Evolutionary conservation across 345 rosid genomes (phyloP).

Genomic region (Laguncularia racemosa): DNA sequence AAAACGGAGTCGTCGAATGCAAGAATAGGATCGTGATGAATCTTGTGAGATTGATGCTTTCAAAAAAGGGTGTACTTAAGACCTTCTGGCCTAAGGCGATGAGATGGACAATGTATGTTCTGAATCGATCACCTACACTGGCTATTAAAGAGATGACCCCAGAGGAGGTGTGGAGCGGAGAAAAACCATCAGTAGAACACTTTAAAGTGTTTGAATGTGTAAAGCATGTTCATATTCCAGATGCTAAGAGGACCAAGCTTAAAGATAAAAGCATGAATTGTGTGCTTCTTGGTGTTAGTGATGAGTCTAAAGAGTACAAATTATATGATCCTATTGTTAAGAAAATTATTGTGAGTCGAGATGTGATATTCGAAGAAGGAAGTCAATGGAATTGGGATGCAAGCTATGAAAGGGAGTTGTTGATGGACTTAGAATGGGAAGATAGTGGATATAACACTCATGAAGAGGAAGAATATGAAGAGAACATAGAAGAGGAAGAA

Average conservation of each 20-base stretch:
- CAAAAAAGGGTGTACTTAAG: no score
- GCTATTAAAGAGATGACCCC: not conserved
- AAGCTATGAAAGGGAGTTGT: slow-evolving; percentile 1
- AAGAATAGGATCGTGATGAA: no score
- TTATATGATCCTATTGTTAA: not conserved
- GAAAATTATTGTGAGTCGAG: not conserved
- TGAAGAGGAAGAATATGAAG: not conserved
- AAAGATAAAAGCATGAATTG: not conserved
- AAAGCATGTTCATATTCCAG: not conserved
- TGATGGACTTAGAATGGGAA: not conserved
- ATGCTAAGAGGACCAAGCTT: not conserved
- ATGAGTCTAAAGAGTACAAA: not conserved
- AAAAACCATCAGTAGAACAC: no score
- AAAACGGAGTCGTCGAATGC: no score
- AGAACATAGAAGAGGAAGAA: not conserved
- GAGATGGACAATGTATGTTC: no score
- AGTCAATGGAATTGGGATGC: not conserved
- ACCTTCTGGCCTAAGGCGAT: no score
- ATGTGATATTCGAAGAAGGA: no score
- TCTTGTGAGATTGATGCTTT: no score
- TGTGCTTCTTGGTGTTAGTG: slow-evolving; percentile 2
- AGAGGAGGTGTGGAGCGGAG: not conserved
- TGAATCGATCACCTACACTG: not conserved
- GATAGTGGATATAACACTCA: not conserved
- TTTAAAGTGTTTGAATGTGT: no score